Evolutionary conservation across 805 yeast genomes (phyloP).

Genomic region (Spencermartinsiella europaea): DNA sequence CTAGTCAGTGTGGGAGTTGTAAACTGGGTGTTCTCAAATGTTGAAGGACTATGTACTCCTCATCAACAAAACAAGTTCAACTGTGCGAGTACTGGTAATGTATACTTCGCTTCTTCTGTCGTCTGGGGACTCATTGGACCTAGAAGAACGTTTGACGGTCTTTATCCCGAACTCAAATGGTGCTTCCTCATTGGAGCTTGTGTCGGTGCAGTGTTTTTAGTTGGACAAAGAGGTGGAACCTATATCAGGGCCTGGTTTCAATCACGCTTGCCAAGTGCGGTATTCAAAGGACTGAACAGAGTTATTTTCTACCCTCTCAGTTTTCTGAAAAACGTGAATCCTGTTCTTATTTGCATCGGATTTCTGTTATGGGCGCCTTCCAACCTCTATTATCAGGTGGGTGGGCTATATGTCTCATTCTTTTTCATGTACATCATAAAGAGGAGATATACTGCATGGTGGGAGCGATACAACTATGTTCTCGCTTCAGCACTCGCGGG

Average conservation of each 20-base stretch:
- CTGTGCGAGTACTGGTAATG: conserved; percentile 34
- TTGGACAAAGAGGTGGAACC: conserved; percentile 1
- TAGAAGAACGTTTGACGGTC: conserved; percentile 37
- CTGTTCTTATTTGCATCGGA: conserved; percentile 2
- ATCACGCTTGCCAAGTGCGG: background rate
- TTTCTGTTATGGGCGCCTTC: conserved; percentile 32
- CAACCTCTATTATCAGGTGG: conserved; percentile 39
- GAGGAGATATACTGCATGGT: conserved; percentile 42
- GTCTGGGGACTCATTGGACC: conserved; percentile 46
- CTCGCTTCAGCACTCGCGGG: conserved; percentile 45
- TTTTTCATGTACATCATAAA: conserved; percentile 43
- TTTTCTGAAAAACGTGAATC: conserved; percentile 2
- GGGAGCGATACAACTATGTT: conserved; percentile 49
- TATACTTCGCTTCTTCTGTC: conserved; percentile 48
- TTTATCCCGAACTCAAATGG: conserved; percentile 23
- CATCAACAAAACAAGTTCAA: conserved; percentile 31
- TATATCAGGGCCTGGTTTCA: background rate
- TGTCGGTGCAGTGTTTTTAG: conserved; percentile 5
- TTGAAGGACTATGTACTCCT: conserved; percentile 27
- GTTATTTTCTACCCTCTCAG: background rate
- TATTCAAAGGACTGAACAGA: background rate
- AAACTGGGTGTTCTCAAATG: conserved; percentile 30
- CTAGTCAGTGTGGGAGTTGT: conserved; percentile 29
- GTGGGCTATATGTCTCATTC: conserved; percentile 39
- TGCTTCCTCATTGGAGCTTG: conserved; percentile 24